Evolutionary conservation across 169 alveolate genomes (phyloP).

Genomic region (Plasmodium adleri): DNA sequence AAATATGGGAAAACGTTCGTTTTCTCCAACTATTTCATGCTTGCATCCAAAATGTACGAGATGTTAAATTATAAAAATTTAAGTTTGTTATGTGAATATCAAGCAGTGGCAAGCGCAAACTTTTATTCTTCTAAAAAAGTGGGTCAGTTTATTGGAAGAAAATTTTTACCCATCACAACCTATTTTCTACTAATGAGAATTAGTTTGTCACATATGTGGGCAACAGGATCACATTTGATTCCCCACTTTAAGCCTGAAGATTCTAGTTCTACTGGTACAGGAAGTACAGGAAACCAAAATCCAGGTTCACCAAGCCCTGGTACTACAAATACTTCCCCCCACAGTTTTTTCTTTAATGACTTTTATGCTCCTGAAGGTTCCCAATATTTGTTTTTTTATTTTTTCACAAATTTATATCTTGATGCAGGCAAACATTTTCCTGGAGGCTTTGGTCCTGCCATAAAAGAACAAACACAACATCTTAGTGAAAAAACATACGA

Average conservation of each 20-base stretch:
- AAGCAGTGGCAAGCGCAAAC: slow-evolving; percentile 29
- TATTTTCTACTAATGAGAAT: slow-evolving; percentile 3
- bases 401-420: no score
- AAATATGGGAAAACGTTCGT: no score
- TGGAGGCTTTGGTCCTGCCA: background rate
- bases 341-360: no score
- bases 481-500: no score
- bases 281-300: no score
- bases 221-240: no score
- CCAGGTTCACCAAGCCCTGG: no score
- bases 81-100: slow-evolving; percentile 33
- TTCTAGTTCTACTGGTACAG: no score
- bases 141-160: slow-evolving; percentile 14
- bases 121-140: slow-evolving; percentile 18
- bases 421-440: background rate
- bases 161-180: background rate
- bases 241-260: no score
- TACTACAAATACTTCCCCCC: background rate
- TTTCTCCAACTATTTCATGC: slow-evolving; percentile 15
- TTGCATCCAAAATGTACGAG: background rate
- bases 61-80: slow-evolving; percentile 39
- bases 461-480: background rate
- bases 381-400: no score
- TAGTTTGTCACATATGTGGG: background rate
- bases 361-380: no score